Evolutionary conservation across 176 grass and related monocot genomes (phyloP), one percentile per base, ranked within the genome.

Genomic region (Hsuehochloa calcarea): DNA sequence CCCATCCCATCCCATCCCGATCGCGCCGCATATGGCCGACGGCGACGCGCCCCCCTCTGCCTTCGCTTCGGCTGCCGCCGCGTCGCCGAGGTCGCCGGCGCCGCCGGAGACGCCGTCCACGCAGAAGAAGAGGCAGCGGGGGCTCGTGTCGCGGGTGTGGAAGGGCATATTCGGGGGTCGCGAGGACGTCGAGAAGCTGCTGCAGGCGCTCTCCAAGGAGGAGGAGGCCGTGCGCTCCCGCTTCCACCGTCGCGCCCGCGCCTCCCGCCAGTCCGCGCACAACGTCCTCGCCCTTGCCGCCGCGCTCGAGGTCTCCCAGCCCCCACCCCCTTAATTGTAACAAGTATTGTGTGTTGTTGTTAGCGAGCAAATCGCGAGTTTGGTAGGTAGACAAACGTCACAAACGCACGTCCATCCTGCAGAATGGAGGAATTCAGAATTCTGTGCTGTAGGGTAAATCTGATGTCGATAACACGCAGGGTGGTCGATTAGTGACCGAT

Each of bases 131-230:
- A 10, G 63, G 80, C 79, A 88, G 78, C 82, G 90, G 0, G 86
- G 90, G 47, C 86, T 97, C 58, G 94, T 92, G 43, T 86, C 91
- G 45, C 82, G 97, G 69, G 65, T 99, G 23, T 92, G 89, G 86
- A 94, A 87, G 84, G 91, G 93, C 56, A 91, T 99, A 60, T 99
- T 99, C 61, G 88, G 90, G 22, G 84, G 81, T 22, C 82, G 90
- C 46, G 84, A 91, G 37, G 97, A 94, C 71, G 84, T 99, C 39
- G 93, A 96, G 97, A 94, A 96, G 90, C 84, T 80, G 81, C 86
- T 99, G 62, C 86, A 96, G 86, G 22, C 89, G 82, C 86, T 99
- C 69, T 91, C 97, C 73, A 94, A 84, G 79, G 91, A 96, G 90
- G 97, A 99, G 86, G 88, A 85, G 16, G 69, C 86, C 84, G 86